Percentiles rank a stretch among this genome's conserved stretches.
phyloP scores from a whole-genome alignment of 163 green algal genomes.

The Chlamydomonas reinhardtii region DNA sequence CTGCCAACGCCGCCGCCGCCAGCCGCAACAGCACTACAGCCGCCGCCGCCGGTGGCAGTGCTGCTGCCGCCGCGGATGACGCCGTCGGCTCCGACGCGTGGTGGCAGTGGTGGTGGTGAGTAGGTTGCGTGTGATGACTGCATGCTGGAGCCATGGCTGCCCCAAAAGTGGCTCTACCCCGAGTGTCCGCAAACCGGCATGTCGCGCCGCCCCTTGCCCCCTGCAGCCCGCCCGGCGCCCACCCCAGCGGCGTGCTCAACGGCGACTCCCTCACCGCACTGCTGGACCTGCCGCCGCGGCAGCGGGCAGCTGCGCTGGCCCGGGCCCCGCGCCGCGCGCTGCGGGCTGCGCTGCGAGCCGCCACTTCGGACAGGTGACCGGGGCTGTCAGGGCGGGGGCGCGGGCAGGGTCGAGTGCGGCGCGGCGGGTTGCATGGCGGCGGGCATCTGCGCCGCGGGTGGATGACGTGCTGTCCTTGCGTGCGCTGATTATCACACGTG shows the following conservation, averaged over 20 bases:
- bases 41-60: too few relatives aligned
- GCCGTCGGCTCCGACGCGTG: neutral
- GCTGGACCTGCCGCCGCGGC: neutral
- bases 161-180: too few relatives aligned
- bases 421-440: too few relatives aligned
- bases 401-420: too few relatives aligned
- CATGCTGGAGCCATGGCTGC: too few relatives aligned
- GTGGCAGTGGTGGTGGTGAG: conserved; percentile 19
- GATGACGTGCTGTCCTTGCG: too few relatives aligned
- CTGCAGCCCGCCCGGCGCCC: neutral
- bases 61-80: neutral
- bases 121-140: neutral
- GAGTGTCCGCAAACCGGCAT: too few relatives aligned
- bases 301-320: neutral
- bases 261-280: conserved; percentile 16
- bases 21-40: neutral
- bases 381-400: too few relatives aligned
- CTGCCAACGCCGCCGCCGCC: neutral
- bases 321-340: neutral
- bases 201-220: neutral
- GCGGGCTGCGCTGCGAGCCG: conserved; percentile 18
- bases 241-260: conserved; percentile 11
- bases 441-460: too few relatives aligned
- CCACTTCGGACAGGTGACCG: neutral
- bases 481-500: too few relatives aligned